A percentile compares a stretch with the other conserved stretches of the same genome.
These are phyloP conservation scores for Prorocentrum cordatum DNA, from an alignment of 169 alveolate species.

Conservation along the genomic window DNA sequence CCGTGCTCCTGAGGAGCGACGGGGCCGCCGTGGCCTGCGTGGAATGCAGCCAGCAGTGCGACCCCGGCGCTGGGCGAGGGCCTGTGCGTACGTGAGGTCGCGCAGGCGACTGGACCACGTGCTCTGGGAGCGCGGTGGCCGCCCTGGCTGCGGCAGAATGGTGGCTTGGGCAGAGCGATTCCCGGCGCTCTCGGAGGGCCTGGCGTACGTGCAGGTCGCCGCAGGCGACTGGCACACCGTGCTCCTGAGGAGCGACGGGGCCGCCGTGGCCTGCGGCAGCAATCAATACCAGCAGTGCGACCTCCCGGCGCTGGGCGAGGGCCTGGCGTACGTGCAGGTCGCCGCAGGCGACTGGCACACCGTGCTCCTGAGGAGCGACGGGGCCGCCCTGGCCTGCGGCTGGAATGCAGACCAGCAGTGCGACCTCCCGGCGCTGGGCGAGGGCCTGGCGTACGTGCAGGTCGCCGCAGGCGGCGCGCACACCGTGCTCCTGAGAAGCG, in stretches of 20 bases:
- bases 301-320: neutral
- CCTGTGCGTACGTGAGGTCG: neutral
- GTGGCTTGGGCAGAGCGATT: too few species aligned
- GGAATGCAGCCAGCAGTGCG: neutral
- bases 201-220: neutral
- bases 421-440: neutral
- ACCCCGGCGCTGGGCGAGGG: neutral
- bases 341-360: neutral
- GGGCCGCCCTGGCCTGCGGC: neutral
- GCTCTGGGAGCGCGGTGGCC: neutral
- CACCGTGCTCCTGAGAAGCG: too few species aligned
- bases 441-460: too few species aligned
- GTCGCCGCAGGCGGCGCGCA: too few species aligned
- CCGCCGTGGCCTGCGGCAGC: neutral
- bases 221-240: neutral
- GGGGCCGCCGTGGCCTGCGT: neutral
- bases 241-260: neutral
- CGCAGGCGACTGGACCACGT: neutral
- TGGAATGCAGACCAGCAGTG: neutral
- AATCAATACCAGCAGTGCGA: neutral
- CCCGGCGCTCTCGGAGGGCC: neutral
- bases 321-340: neutral
- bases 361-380: neutral
- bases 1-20: neutral
- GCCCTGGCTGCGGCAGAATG: too few species aligned